Evolutionary conservation across 1,284 basidiomycete genomes (phyloP).

Genomic region (Papiliotrema flavescens): DNA sequence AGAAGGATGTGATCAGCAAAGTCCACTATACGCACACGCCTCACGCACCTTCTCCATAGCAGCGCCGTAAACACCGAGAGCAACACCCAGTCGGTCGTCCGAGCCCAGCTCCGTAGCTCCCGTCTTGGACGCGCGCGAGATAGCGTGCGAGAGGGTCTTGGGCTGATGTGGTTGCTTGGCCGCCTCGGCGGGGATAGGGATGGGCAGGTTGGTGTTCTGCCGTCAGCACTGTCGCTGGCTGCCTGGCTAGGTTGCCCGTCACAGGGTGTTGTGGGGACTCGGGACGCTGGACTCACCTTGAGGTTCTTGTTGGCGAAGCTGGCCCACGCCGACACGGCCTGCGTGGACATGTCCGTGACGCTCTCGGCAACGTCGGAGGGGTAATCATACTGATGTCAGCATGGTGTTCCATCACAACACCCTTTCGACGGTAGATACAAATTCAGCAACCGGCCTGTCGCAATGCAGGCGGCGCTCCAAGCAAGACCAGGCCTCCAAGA

Average conservation of each 20-base stretch:
- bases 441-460: too few relatives aligned
- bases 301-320: conserved; percentile 84
- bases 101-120: conserved; percentile 61
- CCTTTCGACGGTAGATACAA: background rate
- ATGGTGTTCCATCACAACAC: too few relatives aligned
- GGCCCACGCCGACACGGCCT: conserved; percentile 73
- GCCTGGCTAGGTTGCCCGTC: background rate
- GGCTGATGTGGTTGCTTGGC: conserved; percentile 57
- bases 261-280: background rate
- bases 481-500: background rate
- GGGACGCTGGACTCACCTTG: conserved; percentile 53
- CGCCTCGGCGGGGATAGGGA: conserved; percentile 57
- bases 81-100: conserved; percentile 68
- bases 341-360: conserved; percentile 55
- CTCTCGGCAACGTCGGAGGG: conserved; percentile 56
- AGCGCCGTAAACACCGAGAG: conserved; percentile 71
- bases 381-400: conserved; percentile 68
- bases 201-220: conserved; percentile 74
- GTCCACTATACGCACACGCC: background rate
- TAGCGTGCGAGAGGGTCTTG: conserved; percentile 94
- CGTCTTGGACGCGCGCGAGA: conserved; percentile 72
- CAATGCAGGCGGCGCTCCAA: too few relatives aligned
- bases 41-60: conserved; percentile 69
- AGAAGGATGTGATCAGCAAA: background rate
- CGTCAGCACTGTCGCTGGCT: background rate